Evolutionary conservation across 768 basidiomycete genomes (phyloP), one percentile per base, ranked within the genome.

Genomic region (Rhodotorula babjevae): DNA sequence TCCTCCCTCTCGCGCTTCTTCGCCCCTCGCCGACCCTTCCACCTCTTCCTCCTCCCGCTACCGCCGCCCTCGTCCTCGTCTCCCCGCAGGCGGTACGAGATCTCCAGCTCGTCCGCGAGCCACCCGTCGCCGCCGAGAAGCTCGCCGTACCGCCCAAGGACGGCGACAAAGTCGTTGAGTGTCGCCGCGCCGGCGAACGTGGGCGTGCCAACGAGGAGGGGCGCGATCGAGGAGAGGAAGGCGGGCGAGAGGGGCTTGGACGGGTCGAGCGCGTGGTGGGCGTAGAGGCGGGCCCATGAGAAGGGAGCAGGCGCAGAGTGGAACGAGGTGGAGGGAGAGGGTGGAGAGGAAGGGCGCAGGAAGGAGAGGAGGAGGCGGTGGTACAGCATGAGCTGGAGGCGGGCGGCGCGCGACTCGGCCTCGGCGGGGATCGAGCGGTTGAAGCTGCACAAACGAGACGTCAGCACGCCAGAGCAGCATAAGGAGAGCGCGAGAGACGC

Each of bases 321-420:
- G 25, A 46, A 42, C 29, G 44, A 60, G 57, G 23, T 6, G 14
- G 2, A 2, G 40, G 73, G 1, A 83, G 83, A 11, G 76, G 75
- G n/a, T 81, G 78, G n/a, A n/a, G n/a, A 3, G 79, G 78, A 7
- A 25, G 6, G 84, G 80, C n/a, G n/a, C n/a, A 29, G 88, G 78
- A 90, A 81, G 8, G 81, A 80, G 31, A 83, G 82, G 50, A 92
- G 83, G 63, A 92, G 85, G 27, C 86, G 86, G 76, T 86, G 85
- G 78, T 92, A 92, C 50, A 91, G 81, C 88, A 90, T 90, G 10
- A 92, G 84, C 78, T 92, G 91, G 49, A 91, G 81, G 14, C 86
- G 85, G 0, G 90, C 84, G 2, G 87, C 79, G 23, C 85, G 78
- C 0, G 86, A 84, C 72, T 91, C 90, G 53, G 84, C 83, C 23